Conservation (phyloP, 352 stramenopile species). For the Globisporangium radiosum region DNA sequence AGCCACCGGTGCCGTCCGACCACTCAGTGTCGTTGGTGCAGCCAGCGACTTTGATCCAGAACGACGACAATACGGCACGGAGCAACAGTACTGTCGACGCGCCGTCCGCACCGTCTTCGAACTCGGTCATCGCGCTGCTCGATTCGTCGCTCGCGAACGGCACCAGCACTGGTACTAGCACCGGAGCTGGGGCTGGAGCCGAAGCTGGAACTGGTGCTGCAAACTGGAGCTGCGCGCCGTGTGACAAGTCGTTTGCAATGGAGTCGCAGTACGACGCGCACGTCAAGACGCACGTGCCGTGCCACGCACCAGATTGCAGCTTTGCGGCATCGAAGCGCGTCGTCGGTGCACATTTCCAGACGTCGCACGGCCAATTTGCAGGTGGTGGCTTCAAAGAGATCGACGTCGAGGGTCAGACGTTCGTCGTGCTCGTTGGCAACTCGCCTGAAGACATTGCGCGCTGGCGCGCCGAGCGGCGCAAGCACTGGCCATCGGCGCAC, state of each 20-base stretch:
- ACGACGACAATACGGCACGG: too few relatives aligned
- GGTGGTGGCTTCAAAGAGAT: constrained; percentile 76
- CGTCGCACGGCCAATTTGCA: constrained; percentile 54
- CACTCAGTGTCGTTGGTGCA: too few relatives aligned
- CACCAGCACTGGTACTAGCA: background rate
- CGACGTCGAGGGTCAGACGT: constrained; percentile 82
- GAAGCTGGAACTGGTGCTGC: too few relatives aligned
- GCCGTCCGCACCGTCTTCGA: too few relatives aligned
- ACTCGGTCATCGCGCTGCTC: too few relatives aligned
- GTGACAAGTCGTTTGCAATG: constrained; percentile 65
- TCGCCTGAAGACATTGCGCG: constrained; percentile 74
- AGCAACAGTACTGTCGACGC: too few relatives aligned
- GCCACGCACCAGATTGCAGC: constrained; percentile 45
- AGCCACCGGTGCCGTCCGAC: too few relatives aligned
- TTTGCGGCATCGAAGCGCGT: constrained; percentile 73
- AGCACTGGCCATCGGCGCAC: constrained; percentile 40
- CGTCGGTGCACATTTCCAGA: constrained; percentile 65
- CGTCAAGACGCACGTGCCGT: constrained; percentile 61
- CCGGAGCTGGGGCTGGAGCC: constrained; percentile 1
- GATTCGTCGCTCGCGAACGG: constrained; percentile 2
- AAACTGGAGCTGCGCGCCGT: constrained; percentile 54
- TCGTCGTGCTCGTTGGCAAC: constrained; percentile 79
- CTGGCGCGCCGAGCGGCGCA: constrained; percentile 71
- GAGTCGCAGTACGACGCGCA: constrained; percentile 69
- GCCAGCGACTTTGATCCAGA: too few relatives aligned